Evolutionary conservation across 2,329 filamentous ascomycete genomes (phyloP).

Genomic region (Sporothrix pallida): DNA sequence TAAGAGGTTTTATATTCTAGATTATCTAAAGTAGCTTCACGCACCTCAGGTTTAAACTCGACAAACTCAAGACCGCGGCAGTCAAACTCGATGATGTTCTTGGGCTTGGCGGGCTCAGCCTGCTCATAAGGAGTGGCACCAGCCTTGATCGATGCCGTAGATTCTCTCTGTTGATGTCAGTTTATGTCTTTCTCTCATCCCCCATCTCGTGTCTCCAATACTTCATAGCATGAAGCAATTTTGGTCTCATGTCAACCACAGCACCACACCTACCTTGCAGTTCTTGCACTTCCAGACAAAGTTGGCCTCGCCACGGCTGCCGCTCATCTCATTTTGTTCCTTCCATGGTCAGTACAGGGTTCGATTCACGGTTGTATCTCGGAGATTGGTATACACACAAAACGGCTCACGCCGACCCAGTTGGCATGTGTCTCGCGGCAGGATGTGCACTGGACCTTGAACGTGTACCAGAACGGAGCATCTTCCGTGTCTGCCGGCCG

Average conservation of each 20-base stretch:
- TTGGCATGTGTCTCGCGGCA: slow-evolving; percentile 92
- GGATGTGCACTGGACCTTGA: slow-evolving; percentile 98
- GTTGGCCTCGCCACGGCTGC: slow-evolving; percentile 93
- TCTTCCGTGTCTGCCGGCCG: slow-evolving; percentile 81
- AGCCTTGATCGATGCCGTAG: slow-evolving; percentile 81
- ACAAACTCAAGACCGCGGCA: slow-evolving; percentile 92
- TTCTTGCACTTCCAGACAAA: slow-evolving; percentile 99
- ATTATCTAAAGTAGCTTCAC: slow-evolving; percentile 1
- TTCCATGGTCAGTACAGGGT: slow-evolving; percentile 46
- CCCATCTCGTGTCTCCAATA: too few relatives aligned
- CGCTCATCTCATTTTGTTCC: slow-evolving; percentile 90
- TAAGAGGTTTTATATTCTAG: too few relatives aligned
- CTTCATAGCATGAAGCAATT: too few relatives aligned
- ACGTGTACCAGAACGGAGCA: slow-evolving; percentile 92
- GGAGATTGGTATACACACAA: slow-evolving; percentile 63
- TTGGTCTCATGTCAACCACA: too few relatives aligned
- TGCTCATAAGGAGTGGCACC: slow-evolving; percentile 74
- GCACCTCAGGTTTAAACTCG: slow-evolving; percentile 87
- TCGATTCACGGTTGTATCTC: neutral
- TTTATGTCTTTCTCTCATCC: neutral
- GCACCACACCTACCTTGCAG: slow-evolving; percentile 72
- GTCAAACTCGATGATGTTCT: slow-evolving; percentile 88
- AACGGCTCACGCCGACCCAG: slow-evolving; percentile 82
- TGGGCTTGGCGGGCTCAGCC: slow-evolving; percentile 71
- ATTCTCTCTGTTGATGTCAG: slow-evolving; percentile 66